Conservation (phyloP, 1,139 yeast genomes). For the Pichia sp. region DNA sequence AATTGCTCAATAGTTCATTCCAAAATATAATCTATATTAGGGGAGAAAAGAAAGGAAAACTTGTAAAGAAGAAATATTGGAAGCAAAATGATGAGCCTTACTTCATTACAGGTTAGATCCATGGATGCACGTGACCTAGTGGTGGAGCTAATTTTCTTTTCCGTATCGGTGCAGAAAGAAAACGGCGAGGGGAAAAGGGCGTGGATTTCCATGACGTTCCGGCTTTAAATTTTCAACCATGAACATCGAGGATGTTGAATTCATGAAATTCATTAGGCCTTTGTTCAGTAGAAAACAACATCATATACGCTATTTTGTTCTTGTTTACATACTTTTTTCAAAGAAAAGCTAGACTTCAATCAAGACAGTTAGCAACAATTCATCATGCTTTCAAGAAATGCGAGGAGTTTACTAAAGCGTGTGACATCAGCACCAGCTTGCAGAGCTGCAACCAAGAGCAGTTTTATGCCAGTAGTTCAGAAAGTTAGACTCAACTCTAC, state of each 20-base stretch:
- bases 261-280: too few relatives aligned
- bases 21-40: not conserved
- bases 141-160: not conserved
- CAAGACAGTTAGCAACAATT: not conserved
- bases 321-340: not conserved
- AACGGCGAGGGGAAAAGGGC: not conserved
- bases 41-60: too few relatives aligned
- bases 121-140: not conserved
- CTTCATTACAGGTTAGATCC: not conserved
- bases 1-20: not conserved
- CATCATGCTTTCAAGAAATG: constrained; percentile 12
- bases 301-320: not conserved
- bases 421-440: not conserved
- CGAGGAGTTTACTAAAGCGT: constrained; percentile 4
- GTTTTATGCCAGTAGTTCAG: not conserved
- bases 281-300: too few relatives aligned
- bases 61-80: not conserved
- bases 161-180: constrained; percentile 4
- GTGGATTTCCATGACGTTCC: too few relatives aligned
- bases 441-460: not conserved
- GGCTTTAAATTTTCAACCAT: too few relatives aligned
- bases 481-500: constrained; percentile 14
- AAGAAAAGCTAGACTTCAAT: not conserved
- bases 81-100: not conserved
- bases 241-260: not conserved